Base-by-base conservation (phyloP, 129 eudicot genomes). In the Apium graveolens region DNA sequence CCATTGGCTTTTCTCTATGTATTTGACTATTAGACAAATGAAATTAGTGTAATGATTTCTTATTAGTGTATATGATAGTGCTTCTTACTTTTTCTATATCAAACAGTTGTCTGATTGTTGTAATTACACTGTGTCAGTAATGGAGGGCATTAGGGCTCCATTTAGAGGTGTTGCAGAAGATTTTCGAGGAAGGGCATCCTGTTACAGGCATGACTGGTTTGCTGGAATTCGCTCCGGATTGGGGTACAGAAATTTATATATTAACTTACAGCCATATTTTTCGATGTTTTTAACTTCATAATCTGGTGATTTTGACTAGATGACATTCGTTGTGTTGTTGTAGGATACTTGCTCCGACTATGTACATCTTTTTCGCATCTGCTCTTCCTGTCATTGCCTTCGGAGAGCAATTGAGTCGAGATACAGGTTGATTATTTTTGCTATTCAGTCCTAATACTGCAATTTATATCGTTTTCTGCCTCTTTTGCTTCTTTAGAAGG, bases 151-250 rank as follows among this genome's bases (percentile, higher is more conserved):
- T n/a, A 73, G 8, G 29, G 21, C 76, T 44, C 76, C 76, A 73
- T 73, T 73, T 21, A 73, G 76, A 62, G 94, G 91, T 16, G 83
- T 89, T 78, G 70, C 26, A 38, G 32, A 82, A 55, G 94, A 89
- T 85, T 70, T 89, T 46, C 49, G 78, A 77, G 94, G 91, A 73
- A 78, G 91, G 78, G 62, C 75, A 24, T 71, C 77, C 10, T 89
- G 91, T 82, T 89, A 87, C 74, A 89, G 87, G 86, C 86, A 84
- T 9, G 89, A 89, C 80, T 89, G 94, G 94, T 69, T 42, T 43
- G 83, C 80, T 65, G 93, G 93, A 29, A 74, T 85, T 72, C 82
- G 82, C 69, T 85, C 94, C 0, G 91, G 89, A 81, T 17, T 89
- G 27, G 86, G 88, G 92, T 90, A 88, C 26, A 4, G 41, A 3